Evolutionary conservation across 2,329 filamentous ascomycete species (phyloP).

Genomic region (Trichoderma sp.): DNA sequence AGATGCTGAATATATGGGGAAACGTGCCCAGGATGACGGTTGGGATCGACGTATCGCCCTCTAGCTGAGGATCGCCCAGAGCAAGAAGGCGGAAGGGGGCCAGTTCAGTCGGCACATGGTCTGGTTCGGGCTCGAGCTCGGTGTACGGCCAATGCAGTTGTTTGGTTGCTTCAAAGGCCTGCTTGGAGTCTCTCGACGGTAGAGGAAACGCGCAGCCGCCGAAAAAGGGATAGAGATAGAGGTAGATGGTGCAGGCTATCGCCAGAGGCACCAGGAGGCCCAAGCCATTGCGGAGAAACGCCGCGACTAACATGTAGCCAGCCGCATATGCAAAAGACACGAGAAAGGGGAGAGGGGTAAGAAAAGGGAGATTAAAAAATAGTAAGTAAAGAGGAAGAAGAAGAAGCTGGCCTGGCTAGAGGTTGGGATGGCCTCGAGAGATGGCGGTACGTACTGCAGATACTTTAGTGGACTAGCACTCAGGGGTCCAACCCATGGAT

Average conservation of each 20-base stretch:
- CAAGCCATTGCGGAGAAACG: constrained; percentile 60
- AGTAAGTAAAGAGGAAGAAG: neutral
- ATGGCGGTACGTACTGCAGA: neutral
- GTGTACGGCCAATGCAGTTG: constrained; percentile 49
- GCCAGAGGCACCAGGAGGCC: constrained; percentile 64
- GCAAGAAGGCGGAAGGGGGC: constrained; percentile 87
- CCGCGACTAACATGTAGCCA: constrained; percentile 57
- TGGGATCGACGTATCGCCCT: constrained; percentile 85
- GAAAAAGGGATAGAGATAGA: constrained; percentile 87
- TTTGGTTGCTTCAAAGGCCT: constrained; percentile 45
- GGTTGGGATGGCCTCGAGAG: neutral
- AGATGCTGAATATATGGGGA: constrained; percentile 55
- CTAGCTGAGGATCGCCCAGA: constrained; percentile 89
- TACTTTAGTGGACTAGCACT: neutral
- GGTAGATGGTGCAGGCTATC: constrained; percentile 70
- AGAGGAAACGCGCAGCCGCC: constrained; percentile 78
- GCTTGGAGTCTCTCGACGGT: constrained; percentile 43
- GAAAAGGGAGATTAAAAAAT: neutral
- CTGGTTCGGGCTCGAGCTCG: constrained; percentile 32
- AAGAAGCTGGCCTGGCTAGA: neutral
- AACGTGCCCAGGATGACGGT: constrained; percentile 57
- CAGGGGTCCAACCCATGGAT: constrained; percentile 15
- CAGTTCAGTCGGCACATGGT: constrained; percentile 36
- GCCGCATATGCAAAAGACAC: constrained; percentile 40
- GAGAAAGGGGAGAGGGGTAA: neutral